Evolutionary conservation across 1,139 yeast species (phyloP), one percentile per base, ranked within the genome.

Genomic region (Pichia sp.): DNA sequence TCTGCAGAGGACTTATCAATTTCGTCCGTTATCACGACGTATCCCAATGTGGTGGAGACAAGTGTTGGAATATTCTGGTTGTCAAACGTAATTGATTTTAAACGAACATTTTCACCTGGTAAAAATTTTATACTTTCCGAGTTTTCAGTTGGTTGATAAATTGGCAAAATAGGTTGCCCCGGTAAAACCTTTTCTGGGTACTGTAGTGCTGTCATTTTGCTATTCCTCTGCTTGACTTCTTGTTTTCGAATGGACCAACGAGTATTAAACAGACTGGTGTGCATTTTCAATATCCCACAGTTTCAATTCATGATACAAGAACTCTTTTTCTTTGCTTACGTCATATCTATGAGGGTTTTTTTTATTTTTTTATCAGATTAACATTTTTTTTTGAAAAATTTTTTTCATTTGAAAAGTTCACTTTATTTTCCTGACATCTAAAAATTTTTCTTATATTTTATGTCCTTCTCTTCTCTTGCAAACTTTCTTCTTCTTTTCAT

Each of bases 1-100:
- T 26, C 60, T 11, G 53, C 58, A 11, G 62, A 61, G 15, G 46
- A 49, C 51, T 60, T 59, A 29, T 57, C 64, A 16, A 59, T 57
- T 7, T 61, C 65, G 8, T 69, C 65, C 1, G 11, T 51, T 13
- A 60, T 42, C 34, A 54, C 51, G 4, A 85, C 83, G 54, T 69
- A 73, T 0, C 97, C 97, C 3, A 87, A 68, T 15, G 85, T 72
- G 0, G 92, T 86, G 4, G 96, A 79, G 4, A 80, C 78, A n/a
- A 90, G 72, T 10, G 84, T 82, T 6, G 66, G 79, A 58, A 61
- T 65, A 1, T 45, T 47, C 2, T 54, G 36, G 2, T 62, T 64
- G 31, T 66, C 56, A n/a, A 59, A 57, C 1, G 53, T 34, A 13
- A 62, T 55, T 1, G 59, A 56, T 11, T 64, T 62, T 36, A 68